Percentiles rank a stretch among this genome's conserved stretches.
phyloP scores from a whole-genome alignment of 495 filamentous ascomycete genomes.

The Aspergillus funiculosus region DNA sequence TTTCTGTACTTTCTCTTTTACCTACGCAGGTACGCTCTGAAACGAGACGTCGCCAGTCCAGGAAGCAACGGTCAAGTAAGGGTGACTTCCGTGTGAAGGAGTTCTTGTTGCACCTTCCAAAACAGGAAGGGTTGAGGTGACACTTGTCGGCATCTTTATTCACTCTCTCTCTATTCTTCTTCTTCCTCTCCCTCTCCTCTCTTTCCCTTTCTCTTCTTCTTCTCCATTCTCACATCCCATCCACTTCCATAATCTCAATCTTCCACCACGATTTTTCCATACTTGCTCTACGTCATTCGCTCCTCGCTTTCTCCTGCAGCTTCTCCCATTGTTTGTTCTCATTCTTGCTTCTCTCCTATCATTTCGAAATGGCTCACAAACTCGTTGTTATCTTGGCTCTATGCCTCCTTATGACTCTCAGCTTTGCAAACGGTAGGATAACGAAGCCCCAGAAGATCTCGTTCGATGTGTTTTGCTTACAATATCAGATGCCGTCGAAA shows the following conservation, averaged over 20 bases:
- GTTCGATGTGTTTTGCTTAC: background rate
- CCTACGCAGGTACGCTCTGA: too few relatives aligned
- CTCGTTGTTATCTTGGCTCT: conserved; percentile 11
- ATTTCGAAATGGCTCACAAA: conserved; percentile 3
- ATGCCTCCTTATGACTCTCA: conserved; percentile 4
- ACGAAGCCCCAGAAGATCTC: background rate
- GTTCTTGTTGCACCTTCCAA: conserved; percentile 15
- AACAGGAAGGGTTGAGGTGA: conserved; percentile 7
- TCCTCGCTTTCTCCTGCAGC: background rate
- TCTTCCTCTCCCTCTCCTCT: background rate
- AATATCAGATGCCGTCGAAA: conserved; percentile 1
- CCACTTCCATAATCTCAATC: too few relatives aligned
- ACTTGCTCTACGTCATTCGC: background rate
- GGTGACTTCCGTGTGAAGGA: conserved; percentile 7
- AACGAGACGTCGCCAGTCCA: too few relatives aligned
- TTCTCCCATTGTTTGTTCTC: background rate
- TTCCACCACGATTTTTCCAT: conserved; percentile 1
- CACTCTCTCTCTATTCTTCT: background rate
- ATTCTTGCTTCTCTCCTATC: background rate
- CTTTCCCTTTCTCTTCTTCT: background rate
- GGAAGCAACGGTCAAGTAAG: background rate
- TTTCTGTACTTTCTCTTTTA: too few relatives aligned
- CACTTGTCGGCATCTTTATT: conserved; percentile 11
- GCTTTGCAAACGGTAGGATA: conserved; percentile 13
- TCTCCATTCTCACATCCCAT: background rate